These are phyloP conservation scores for Arthroderma sp. DNA, from an alignment of 2,329 filamentous ascomycete species.

Conservation along the genomic window DNA sequence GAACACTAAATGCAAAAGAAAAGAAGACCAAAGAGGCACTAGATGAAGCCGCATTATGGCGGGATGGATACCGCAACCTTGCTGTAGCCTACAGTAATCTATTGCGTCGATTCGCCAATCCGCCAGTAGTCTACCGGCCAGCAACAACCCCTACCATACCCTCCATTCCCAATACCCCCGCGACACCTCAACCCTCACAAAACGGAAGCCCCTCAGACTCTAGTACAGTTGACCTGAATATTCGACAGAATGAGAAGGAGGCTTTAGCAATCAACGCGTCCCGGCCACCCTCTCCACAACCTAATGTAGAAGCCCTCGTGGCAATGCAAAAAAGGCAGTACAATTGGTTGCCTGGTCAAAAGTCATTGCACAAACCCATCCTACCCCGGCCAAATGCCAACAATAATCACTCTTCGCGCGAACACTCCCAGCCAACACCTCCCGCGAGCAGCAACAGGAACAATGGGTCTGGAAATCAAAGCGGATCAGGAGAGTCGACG, in stretches of 20 bases:
- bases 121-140: neutral
- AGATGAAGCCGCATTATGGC: conserved; percentile 18
- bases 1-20: conserved; percentile 15
- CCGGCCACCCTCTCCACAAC: neutral
- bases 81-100: conserved; percentile 15
- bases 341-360: conserved; percentile 16
- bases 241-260: too few species aligned
- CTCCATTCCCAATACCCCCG: neutral
- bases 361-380: neutral
- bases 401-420: too few species aligned
- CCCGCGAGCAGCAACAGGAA: too few species aligned
- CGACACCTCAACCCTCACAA: neutral
- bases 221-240: neutral
- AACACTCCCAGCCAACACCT: too few species aligned
- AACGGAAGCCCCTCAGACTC: neutral
- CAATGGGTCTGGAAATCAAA: too few species aligned
- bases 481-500: too few species aligned
- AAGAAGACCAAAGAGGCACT: conserved; percentile 15
- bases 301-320: conserved; percentile 11
- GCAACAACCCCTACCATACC: neutral
- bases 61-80: conserved; percentile 11
- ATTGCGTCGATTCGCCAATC: neutral
- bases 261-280: neutral
- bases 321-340: conserved; percentile 20
- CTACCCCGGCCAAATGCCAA: too few species aligned